Evolutionary conservation across 768 basidiomycete species (phyloP), one percentile per base, ranked within the genome.

Genomic region (Tricholoma matsutake): DNA sequence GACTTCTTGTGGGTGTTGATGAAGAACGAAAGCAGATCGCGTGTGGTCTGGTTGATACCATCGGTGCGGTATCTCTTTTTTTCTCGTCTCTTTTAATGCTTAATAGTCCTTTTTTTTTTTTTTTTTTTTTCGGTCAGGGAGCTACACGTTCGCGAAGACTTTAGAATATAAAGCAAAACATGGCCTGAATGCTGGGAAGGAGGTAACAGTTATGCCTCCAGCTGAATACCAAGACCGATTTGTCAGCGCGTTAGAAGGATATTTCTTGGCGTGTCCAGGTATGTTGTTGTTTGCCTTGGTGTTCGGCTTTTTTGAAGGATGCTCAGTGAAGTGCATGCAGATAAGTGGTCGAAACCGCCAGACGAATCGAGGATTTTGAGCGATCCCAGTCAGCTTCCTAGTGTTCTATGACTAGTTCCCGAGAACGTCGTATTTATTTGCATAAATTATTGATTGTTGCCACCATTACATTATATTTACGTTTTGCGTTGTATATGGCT

Each of bases 121-220:
- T n/a, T 31, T 52, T n/a, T 18, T 18, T 28, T 11, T n/a, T 31
- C 49, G n/a, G 22, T n/a, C 63, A 86, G 86, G 91, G 29, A 91
- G 89, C 66, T 94, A 89, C 72, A 91, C 89, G 0, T 88, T 93
- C 64, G 91, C 90, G 2, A 94, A 93, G 72, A 92, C 90, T 0
- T 76, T 94, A 6, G 92, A 94, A 72, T 91, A 91, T 72, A 89
- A 91, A 69, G 90, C 90, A 8, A 94, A 94, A 71, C 86, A 90
- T 47, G 86, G 84, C 4, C 76, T 93, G 11, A 85, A 85, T 51
- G 76, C 85, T 35, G 84, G 83, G 2, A 87, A 91, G 63, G 87
- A 92, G 34, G 85, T 91, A 8, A 94, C 91, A 0, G 88, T 93
- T 13, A 80, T 94, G 43, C 91, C 91, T 1, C 91, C 91, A 2